Evolutionary conservation across 768 basidiomycete species (phyloP), one percentile per base, ranked within the genome.

Genomic region (Mycena leptocephala): DNA sequence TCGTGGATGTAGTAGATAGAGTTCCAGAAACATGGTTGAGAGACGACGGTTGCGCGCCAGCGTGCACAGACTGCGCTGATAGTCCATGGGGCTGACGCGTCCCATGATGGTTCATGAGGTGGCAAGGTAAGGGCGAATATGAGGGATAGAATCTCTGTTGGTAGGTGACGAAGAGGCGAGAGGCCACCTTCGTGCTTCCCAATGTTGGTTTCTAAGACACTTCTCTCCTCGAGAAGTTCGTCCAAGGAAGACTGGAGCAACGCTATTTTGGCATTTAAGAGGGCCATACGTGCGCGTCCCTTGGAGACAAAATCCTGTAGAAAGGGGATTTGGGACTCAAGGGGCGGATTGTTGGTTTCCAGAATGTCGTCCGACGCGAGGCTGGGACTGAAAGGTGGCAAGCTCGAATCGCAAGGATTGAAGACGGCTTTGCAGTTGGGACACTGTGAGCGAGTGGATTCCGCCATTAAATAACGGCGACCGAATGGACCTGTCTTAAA

Each of bases 91-190:
- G 28, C 71, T n/a, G 39, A n/a, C 22, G 43, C 39, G 7, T 9
- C 13, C 14, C 14, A 9, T 0, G 24, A 6, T 9, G n/a, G n/a
- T n/a, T 22, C 0, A 33, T 71, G 24, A 2, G 30, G 58, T n/a
- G 69, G 32, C 8, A 70, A 14, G 13, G 64, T 63, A 24, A 46
- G 51, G 11, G 22, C 32, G 64, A 74, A 74, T 28, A 67, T 67
- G 72, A 35, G 64, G 28, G 72, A 67, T 4, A n/a, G 51, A 18
- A 72, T 51, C 39, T 72, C 64, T 20, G 72, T 48, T 39, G 72
- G 65, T 32, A 67, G 35, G 30, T 58, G 43, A 13, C 65, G 72
- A 24, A 67, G 55, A 7, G 56, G 72, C 1, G 72, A 74, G 28
- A 74, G 30, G 26, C 43, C 20, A 4, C 41, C 53, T 28, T 74